Conservation (phyloP, 768 basidiomycete species). For the Boletus bicolor region DNA sequence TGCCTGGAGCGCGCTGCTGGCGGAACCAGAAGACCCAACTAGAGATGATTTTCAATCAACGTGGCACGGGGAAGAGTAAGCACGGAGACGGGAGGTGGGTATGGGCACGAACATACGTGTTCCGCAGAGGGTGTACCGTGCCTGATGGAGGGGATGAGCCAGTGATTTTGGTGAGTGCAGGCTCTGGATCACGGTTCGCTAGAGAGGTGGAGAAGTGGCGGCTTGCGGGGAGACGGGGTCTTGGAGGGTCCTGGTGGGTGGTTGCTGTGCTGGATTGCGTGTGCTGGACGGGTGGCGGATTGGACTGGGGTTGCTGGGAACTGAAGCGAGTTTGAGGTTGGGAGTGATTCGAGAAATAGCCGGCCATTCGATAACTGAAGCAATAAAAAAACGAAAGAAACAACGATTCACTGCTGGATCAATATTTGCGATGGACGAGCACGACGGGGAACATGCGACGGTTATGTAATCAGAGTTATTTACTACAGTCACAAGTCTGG, state of each 20-base stretch:
- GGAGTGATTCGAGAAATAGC: slow-evolving; percentile 84
- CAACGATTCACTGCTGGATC: neutral
- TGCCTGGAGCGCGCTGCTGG: slow-evolving; percentile 85
- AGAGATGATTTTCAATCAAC: slow-evolving; percentile 20
- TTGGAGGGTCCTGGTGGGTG: slow-evolving; percentile 24
- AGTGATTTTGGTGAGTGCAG: slow-evolving; percentile 40
- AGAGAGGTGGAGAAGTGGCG: slow-evolving; percentile 74
- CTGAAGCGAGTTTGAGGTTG: slow-evolving; percentile 62
- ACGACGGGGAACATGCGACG: neutral
- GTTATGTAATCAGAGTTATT: slow-evolving; percentile 23
- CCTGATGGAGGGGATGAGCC: slow-evolving; percentile 21
- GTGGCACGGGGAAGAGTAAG: slow-evolving; percentile 15
- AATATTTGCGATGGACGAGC: slow-evolving; percentile 11
- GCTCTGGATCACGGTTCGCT: slow-evolving; percentile 35
- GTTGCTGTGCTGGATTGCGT: neutral
- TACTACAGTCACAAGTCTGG: slow-evolving; percentile 56
- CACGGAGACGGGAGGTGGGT: slow-evolving; percentile 10
- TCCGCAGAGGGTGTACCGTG: slow-evolving; percentile 71
- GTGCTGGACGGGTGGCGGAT: slow-evolving; percentile 1
- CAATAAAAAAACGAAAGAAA: slow-evolving; percentile 18
- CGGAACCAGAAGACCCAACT: slow-evolving; percentile 94
- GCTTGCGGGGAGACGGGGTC: slow-evolving; percentile 54
- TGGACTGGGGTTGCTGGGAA: slow-evolving; percentile 42
- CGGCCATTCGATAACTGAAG: slow-evolving; percentile 47
- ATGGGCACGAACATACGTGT: slow-evolving; percentile 70